These are phyloP conservation scores for Phytopythium litorale DNA, from an alignment of 352 stramenopile genomes.

Conservation along the genomic window DNA sequence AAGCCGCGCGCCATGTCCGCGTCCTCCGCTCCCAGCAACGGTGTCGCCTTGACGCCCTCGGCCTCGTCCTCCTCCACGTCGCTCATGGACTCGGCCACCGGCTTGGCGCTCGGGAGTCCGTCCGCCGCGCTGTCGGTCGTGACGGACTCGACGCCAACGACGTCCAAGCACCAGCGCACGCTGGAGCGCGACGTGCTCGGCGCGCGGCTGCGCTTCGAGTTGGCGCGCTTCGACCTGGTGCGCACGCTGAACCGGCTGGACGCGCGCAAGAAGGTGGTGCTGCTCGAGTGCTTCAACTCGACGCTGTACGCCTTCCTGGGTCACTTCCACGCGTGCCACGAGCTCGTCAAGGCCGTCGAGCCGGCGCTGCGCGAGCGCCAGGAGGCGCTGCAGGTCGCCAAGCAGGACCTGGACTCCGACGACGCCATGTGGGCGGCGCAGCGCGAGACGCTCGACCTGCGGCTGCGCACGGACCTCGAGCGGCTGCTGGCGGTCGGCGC, in stretches of 20 bases:
- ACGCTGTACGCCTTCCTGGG: conserved; percentile 74
- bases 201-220: conserved; percentile 64
- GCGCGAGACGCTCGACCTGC: conserved; percentile 52
- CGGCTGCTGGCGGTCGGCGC: conserved; percentile 1
- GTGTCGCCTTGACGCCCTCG: neutral
- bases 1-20: conserved; percentile 27
- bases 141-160: neutral
- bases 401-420: conserved; percentile 66
- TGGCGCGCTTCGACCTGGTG: conserved; percentile 82
- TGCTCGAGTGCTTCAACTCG: conserved; percentile 85
- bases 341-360: conserved; percentile 78
- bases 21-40: neutral
- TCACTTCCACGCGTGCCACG: conserved; percentile 79
- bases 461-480: conserved; percentile 47
- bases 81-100: neutral
- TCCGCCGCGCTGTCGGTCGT: neutral
- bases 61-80: neutral
- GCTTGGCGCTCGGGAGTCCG: conserved; percentile 12
- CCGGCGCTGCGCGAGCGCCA: conserved; percentile 60
- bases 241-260: conserved; percentile 81
- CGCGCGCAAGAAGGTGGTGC: conserved; percentile 80
- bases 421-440: conserved; percentile 75
- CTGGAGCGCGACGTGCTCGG: conserved; percentile 68
- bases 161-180: conserved; percentile 24
- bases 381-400: conserved; percentile 59